These are phyloP conservation scores for Psilocybe mexicana DNA, from an alignment of 1,284 basidiomycete species.

Conservation along the genomic window DNA sequence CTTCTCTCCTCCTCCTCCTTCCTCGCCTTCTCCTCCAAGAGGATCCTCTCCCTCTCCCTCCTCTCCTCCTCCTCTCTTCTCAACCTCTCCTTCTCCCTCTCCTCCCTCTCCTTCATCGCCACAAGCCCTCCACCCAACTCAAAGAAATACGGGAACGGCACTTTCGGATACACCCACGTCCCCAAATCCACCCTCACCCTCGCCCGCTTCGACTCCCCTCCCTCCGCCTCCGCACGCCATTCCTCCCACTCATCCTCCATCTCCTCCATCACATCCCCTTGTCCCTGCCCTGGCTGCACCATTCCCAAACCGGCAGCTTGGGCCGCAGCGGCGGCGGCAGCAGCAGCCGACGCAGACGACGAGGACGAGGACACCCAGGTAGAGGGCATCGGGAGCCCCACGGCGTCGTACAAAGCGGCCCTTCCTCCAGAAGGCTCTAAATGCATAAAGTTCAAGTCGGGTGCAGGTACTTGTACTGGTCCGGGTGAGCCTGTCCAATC, in stretches of 20 bases:
- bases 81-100: slow-evolving; percentile 44
- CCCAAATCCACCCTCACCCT: slow-evolving; percentile 54
- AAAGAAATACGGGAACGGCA: slow-evolving; percentile 56
- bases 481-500: background rate
- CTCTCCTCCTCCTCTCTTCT: slow-evolving; percentile 40
- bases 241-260: slow-evolving; percentile 26
- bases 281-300: background rate
- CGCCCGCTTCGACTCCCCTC: slow-evolving; percentile 34
- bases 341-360: background rate
- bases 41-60: slow-evolving; percentile 45
- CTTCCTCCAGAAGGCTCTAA: no score
- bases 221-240: slow-evolving; percentile 22
- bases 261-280: background rate
- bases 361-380: background rate
- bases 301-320: background rate
- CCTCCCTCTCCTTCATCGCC: slow-evolving; percentile 42
- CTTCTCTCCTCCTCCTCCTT: slow-evolving; percentile 11
- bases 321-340: background rate
- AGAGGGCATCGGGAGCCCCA: background rate
- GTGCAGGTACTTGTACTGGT: background rate
- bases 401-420: no score
- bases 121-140: slow-evolving; percentile 33
- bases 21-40: slow-evolving; percentile 24
- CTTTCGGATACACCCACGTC: slow-evolving; percentile 57
- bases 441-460: background rate